These are phyloP conservation scores for Macadamia integrifolia DNA, from an alignment of 164 flowering plant species.

Conservation along the genomic window DNA sequence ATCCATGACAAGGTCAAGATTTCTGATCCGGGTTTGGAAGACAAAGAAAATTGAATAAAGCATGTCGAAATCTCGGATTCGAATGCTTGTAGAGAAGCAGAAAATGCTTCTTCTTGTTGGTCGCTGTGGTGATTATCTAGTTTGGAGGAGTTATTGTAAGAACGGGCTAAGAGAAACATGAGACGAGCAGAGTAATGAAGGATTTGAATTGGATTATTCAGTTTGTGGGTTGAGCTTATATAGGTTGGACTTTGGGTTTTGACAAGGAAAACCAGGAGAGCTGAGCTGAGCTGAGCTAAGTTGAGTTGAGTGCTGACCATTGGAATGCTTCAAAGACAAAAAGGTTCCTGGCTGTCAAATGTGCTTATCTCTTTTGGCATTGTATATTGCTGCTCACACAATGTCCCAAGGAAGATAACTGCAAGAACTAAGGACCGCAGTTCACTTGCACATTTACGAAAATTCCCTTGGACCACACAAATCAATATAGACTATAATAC, in stretches of 20 bases:
- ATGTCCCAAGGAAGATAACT: no score
- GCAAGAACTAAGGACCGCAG: no score
- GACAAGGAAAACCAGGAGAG: no score
- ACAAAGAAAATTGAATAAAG: slow-evolving; percentile 16
- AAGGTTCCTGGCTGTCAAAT: no score
- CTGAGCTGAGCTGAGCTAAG: no score
- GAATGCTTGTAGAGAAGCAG: slow-evolving; percentile 31
- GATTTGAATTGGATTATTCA: background rate
- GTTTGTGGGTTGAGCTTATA: no score
- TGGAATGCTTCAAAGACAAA: background rate
- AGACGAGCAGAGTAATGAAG: background rate
- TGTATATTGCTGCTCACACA: no score
- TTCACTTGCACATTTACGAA: no score
- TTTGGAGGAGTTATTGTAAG: slow-evolving; percentile 15
- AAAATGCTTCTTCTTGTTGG: background rate
- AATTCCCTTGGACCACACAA: no score
- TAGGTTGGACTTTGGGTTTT: background rate
- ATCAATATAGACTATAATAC: no score
- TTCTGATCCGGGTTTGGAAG: slow-evolving; percentile 5
- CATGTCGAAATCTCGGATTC: slow-evolving; percentile 25
- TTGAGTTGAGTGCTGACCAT: background rate
- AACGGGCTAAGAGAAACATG: background rate
- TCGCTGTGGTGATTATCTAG: slow-evolving; percentile 30
- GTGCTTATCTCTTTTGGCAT: no score
- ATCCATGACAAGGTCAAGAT: slow-evolving; percentile 27